Conservation (phyloP, 2,329 filamentous ascomycete genomes). For the Coniochaeta sp. region DNA sequence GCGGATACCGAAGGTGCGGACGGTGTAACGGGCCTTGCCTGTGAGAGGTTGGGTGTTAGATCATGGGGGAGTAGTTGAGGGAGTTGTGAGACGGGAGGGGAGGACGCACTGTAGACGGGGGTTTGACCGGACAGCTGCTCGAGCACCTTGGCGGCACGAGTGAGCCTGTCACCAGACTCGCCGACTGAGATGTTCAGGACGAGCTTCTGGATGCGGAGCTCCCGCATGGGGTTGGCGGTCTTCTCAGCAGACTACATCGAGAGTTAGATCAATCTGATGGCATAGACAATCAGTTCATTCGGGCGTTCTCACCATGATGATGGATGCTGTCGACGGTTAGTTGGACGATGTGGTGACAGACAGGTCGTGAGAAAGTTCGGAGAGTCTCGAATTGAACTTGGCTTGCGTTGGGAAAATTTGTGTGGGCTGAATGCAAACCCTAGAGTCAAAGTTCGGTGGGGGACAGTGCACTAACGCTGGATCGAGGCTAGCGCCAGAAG, state of each 20-base stretch:
- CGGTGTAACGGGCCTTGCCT: constrained; percentile 99
- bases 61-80: no score
- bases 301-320: constrained; percentile 29
- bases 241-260: constrained; percentile 57
- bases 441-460: constrained; percentile 13
- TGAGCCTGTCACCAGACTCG: constrained; percentile 99
- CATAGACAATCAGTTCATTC: neutral
- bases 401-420: constrained; percentile 11
- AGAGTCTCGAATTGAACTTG: constrained; percentile 8
- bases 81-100: no score
- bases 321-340: constrained; percentile 16
- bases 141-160: constrained; percentile 98
- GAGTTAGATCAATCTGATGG: constrained; percentile 15
- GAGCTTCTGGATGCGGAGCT: constrained; percentile 99
- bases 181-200: constrained; percentile 99
- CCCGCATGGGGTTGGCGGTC: constrained; percentile 96
- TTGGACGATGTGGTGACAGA: constrained; percentile 9
- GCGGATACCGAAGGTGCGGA: constrained; percentile 99
- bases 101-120: constrained; percentile 93
- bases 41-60: constrained; percentile 10
- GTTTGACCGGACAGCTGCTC: constrained; percentile 99
- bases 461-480: constrained; percentile 10
- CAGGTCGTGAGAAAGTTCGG: constrained; percentile 8
- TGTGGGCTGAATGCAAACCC: constrained; percentile 7
- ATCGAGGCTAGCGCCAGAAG: neutral